phyloP scores from a whole-genome alignment of 2,329 filamentous ascomycete species.

The Neurospora sp. region DNA sequence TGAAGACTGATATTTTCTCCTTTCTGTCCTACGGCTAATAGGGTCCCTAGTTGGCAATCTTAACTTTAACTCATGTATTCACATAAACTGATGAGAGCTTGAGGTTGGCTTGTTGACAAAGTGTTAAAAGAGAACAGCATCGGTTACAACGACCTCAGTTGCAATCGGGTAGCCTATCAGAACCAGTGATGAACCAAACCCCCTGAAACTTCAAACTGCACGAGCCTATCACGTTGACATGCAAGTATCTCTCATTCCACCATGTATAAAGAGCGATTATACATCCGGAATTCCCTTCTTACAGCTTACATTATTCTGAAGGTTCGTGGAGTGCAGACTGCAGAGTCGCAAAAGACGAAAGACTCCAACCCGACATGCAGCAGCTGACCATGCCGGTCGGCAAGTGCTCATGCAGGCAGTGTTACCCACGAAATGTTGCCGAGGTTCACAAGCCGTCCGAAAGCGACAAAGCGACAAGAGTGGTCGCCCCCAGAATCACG shows the following conservation, averaged over 20 bases:
- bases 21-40: not conserved
- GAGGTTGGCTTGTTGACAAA: not conserved
- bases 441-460: not conserved
- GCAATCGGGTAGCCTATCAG: not conserved
- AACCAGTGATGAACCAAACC: not conserved
- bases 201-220: not conserved
- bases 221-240: not conserved
- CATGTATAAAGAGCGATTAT: not conserved
- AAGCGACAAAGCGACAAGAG: not conserved
- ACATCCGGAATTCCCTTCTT: not conserved
- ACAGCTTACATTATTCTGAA: not conserved
- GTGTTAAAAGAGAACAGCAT: not conserved
- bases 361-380: not conserved
- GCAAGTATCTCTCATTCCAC: not conserved
- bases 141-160: not conserved
- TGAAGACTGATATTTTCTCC: not conserved
- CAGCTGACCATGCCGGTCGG: not conserved
- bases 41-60: not conserved
- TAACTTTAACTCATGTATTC: not conserved
- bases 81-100: not conserved
- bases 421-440: not conserved
- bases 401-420: not conserved
- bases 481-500: not conserved
- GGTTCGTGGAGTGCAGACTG: not conserved
- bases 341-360: not conserved